Evolutionary conservation across 2,329 filamentous ascomycete genomes (phyloP).

Genomic region (Epichloe aotearoae): DNA sequence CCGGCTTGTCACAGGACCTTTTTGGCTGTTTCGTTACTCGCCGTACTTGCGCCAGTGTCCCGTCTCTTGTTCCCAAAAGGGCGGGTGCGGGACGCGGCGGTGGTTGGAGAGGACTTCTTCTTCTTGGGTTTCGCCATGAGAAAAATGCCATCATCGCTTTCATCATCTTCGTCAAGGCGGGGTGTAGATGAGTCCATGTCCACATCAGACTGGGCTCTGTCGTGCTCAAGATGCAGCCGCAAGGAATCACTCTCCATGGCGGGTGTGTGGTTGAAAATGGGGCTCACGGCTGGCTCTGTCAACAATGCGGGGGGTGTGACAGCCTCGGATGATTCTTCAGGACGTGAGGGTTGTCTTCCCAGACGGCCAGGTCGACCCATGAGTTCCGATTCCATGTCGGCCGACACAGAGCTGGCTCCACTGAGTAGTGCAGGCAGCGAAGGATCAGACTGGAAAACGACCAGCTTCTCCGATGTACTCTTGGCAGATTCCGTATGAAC

Average conservation of each 20-base stretch:
- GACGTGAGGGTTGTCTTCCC: slow-evolving; percentile 33
- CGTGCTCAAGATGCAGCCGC: slow-evolving; percentile 15
- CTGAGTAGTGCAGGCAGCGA: slow-evolving; percentile 51
- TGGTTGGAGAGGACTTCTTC: slow-evolving; percentile 22
- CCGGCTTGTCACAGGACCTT: slow-evolving; percentile 23
- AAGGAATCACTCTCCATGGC: slow-evolving; percentile 21
- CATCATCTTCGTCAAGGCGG: slow-evolving; percentile 29
- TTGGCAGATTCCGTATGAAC: slow-evolving; percentile 28
- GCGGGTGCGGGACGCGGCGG: slow-evolving; percentile 9
- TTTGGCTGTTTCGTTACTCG: slow-evolving; percentile 52
- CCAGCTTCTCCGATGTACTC: slow-evolving; percentile 32
- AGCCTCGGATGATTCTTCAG: slow-evolving; percentile 36
- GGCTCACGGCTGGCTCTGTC: slow-evolving; percentile 34
- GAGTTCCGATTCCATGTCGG: slow-evolving; percentile 48
- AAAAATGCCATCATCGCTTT: slow-evolving; percentile 41
- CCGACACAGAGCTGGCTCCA: slow-evolving; percentile 50
- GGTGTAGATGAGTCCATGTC: not conserved
- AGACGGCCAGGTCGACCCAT: not conserved
- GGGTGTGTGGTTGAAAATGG: slow-evolving; percentile 19
- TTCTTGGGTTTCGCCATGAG: slow-evolving; percentile 41
- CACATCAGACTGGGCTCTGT: slow-evolving; percentile 5
- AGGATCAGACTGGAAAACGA: slow-evolving; percentile 48
- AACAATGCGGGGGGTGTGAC: slow-evolving; percentile 38
- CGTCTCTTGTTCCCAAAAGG: slow-evolving; percentile 32
- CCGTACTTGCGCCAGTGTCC: slow-evolving; percentile 47